Conservation (phyloP, 805 yeast species). For the Nakazawaea wickerhamii region DNA sequence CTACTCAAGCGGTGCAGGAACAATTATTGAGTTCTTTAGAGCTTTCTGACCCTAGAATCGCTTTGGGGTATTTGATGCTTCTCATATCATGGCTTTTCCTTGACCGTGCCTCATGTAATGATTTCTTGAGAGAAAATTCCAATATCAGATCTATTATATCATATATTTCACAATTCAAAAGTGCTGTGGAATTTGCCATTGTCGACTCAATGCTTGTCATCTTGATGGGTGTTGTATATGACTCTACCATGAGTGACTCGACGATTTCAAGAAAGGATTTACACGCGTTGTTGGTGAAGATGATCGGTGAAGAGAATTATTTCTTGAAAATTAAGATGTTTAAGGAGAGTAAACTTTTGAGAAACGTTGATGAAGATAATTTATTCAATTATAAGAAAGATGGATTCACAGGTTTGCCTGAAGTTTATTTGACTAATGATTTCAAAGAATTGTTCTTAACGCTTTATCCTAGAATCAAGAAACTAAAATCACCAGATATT, state of each 20-base stretch:
- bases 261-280: conserved; percentile 57
- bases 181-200: conserved; percentile 45
- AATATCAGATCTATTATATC: conserved; percentile 64
- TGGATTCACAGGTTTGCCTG: conserved; percentile 76
- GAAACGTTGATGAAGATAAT: conserved; percentile 48
- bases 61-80: conserved; percentile 73
- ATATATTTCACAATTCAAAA: conserved; percentile 45
- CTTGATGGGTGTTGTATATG: conserved; percentile 73
- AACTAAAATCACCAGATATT: conserved; percentile 66
- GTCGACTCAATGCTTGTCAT: conserved; percentile 71
- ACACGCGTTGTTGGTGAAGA: conserved; percentile 54
- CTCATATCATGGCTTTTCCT: conserved; percentile 75
- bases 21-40: conserved; percentile 61
- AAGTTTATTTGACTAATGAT: conserved; percentile 61
- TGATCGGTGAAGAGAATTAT: conserved; percentile 80
- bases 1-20: conserved; percentile 75
- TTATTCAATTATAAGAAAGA: conserved; percentile 53
- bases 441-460: conserved; percentile 67
- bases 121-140: conserved; percentile 64
- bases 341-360: conserved; percentile 50
- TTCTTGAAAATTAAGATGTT: conserved; percentile 68
- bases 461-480: conserved; percentile 58
- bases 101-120: conserved; percentile 67
- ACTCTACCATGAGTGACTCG: conserved; percentile 60
- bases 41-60: conserved; percentile 62